Percentiles rank a stretch among this genome's conserved stretches.
Conservation (phyloP, 306 rosid species). For the Hippophae rhamnoides region DNA sequence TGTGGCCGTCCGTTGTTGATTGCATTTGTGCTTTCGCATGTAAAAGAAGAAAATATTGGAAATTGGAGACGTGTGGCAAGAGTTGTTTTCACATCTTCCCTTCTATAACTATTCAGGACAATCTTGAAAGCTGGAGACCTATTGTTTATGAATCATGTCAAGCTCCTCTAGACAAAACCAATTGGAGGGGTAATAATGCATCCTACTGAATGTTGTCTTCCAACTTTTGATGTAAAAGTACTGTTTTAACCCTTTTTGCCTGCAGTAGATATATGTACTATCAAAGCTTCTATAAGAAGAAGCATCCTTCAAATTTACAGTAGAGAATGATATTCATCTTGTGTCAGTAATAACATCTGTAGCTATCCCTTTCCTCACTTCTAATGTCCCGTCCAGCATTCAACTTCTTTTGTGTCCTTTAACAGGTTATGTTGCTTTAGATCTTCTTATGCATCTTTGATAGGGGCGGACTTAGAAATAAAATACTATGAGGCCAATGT, state of each 20-base stretch:
- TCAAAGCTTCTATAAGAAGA: conserved; percentile 59
- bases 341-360: conserved; percentile 70
- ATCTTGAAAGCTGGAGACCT: conserved; percentile 37
- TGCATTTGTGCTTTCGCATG: conserved; percentile 31
- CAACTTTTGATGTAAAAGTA: conserved; percentile 53
- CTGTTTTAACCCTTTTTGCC: not conserved
- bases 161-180: conserved; percentile 38
- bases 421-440: conserved; percentile 45
- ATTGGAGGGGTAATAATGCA: conserved; percentile 48
- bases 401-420: conserved; percentile 55
- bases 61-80: conserved; percentile 43
- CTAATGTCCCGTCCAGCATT: conserved; percentile 53
- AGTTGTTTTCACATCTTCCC: conserved; percentile 75
- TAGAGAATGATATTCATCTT: conserved; percentile 51
- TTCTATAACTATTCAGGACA: conserved; percentile 53
- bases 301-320: conserved; percentile 61
- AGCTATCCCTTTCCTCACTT: conserved; percentile 63
- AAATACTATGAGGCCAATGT: too few relatives aligned
- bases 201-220: conserved; percentile 37
- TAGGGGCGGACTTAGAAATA: conserved; percentile 41
- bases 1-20: conserved; percentile 50
- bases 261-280: conserved; percentile 54
- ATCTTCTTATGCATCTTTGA: conserved; percentile 57
- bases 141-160: conserved; percentile 62
- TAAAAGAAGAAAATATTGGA: conserved; percentile 43